Conservation (phyloP, 2,329 filamentous ascomycete genomes). For the Dactylellina haptotyla region DNA sequence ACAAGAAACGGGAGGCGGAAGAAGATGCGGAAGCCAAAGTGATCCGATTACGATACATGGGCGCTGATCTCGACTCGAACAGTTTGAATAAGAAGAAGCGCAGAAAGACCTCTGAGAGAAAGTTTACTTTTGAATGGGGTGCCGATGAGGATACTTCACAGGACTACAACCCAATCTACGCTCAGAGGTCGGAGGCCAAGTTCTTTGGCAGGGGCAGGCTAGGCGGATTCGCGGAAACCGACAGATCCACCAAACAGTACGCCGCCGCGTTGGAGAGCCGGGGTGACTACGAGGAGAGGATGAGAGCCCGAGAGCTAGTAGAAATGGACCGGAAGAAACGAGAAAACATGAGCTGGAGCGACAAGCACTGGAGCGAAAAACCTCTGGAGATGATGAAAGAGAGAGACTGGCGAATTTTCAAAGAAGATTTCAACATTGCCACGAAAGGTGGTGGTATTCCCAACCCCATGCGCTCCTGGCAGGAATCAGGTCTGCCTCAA, state of each 20-base stretch:
- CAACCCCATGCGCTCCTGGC: constrained; percentile 95
- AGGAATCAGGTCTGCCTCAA: constrained; percentile 81
- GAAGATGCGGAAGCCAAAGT: constrained; percentile 78
- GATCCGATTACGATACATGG: constrained; percentile 86
- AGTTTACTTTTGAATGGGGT: constrained; percentile 99
- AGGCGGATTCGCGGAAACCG: constrained; percentile 69
- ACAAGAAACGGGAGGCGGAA: constrained; percentile 58
- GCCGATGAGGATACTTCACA: constrained; percentile 89
- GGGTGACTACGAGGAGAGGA: constrained; percentile 78
- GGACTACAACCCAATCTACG: constrained; percentile 84
- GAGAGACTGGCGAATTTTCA: constrained; percentile 99
- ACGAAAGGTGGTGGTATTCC: constrained; percentile 90
- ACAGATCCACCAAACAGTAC: constrained; percentile 67
- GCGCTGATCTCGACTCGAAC: constrained; percentile 82
- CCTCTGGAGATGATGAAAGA: constrained; percentile 91
- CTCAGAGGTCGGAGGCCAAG: constrained; percentile 72
- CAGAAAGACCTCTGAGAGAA: constrained; percentile 89
- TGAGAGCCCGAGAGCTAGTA: constrained; percentile 80
- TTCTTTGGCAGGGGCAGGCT: constrained; percentile 76
- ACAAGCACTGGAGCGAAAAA: constrained; percentile 97
- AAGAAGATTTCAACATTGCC: constrained; percentile 96
- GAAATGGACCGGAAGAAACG: constrained; percentile 83
- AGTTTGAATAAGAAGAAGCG: constrained; percentile 97
- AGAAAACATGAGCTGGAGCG: constrained; percentile 78
- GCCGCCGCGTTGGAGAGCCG: constrained; percentile 77